phyloP scores from a whole-genome alignment of 768 basidiomycete genomes.

The Mycena epipterygia region DNA sequence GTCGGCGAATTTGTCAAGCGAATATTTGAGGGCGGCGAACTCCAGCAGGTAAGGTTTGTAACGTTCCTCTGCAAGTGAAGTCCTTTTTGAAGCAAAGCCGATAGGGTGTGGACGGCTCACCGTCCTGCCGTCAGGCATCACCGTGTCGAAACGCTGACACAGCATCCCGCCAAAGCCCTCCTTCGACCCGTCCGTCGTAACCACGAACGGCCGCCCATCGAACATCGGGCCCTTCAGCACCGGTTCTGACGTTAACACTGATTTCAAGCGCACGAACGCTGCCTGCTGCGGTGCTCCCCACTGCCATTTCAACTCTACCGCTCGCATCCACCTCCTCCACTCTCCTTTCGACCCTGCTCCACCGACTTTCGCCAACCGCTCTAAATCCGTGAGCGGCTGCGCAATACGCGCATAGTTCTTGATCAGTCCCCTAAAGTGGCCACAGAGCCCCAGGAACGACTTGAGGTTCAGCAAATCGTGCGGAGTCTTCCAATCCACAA shows the following conservation, averaged over 20 bases:
- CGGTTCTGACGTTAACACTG: slow-evolving; percentile 35
- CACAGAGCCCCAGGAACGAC: slow-evolving; percentile 25
- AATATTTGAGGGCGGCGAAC: no score
- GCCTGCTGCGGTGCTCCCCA: slow-evolving; percentile 35
- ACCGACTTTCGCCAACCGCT: background rate
- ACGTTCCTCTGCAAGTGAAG: no score
- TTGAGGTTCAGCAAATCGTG: slow-evolving; percentile 6
- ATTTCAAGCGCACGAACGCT: slow-evolving; percentile 42
- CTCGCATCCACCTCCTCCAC: slow-evolving; percentile 38
- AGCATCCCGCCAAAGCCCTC: slow-evolving; percentile 41
- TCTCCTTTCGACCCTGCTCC: background rate
- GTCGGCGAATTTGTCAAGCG: slow-evolving; percentile 36
- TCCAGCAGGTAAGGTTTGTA: no score
- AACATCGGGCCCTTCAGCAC: slow-evolving; percentile 33
- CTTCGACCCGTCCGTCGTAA: no score
- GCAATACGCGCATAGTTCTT: slow-evolving; percentile 5
- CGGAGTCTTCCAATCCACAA: slow-evolving; percentile 21
- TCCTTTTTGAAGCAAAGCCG: slow-evolving; percentile 7
- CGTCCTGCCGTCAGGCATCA: slow-evolving; percentile 20
- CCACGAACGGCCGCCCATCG: no score
- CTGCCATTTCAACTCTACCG: slow-evolving; percentile 11
- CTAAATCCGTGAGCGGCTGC: slow-evolving; percentile 11
- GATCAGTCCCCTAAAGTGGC: slow-evolving; percentile 28
- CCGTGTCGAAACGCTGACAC: slow-evolving; percentile 31
- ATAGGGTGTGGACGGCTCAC: slow-evolving; percentile 39